Percentiles rank a stretch among this genome's conserved stretches.
phyloP scores from a whole-genome alignment of 495 filamentous ascomycete species.

The Terfezia boudieri region DNA sequence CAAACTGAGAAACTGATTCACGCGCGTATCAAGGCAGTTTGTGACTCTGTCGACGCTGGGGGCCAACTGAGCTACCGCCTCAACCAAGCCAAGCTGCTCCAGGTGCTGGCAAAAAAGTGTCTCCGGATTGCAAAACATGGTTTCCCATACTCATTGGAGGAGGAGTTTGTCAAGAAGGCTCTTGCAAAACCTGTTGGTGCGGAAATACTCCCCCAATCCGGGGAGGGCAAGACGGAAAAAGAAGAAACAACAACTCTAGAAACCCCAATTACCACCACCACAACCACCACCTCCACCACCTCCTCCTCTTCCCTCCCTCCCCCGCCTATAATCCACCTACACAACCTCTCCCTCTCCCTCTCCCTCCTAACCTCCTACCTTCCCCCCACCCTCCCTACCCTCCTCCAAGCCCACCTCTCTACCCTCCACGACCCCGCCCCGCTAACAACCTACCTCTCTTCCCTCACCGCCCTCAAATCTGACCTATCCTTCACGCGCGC shows the following conservation, averaged over 20 bases:
- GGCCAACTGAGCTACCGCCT: conserved; percentile 66
- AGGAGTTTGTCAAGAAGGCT: conserved; percentile 54
- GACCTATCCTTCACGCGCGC: conserved; percentile 46
- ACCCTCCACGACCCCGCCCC: conserved; percentile 42
- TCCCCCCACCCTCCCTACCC: conserved; percentile 26
- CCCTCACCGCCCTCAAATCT: conserved; percentile 38
- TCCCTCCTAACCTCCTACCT: conserved; percentile 61
- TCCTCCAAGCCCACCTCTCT: conserved; percentile 24
- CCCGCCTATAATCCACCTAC: conserved; percentile 31
- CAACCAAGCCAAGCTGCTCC: conserved; percentile 43
- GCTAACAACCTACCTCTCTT: conserved; percentile 41
- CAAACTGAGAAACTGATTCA: conserved; percentile 21
- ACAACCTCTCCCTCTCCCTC: conserved; percentile 51
- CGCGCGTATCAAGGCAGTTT: conserved; percentile 37
- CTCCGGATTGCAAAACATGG: conserved; percentile 34
- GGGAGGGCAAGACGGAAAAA: conserved; percentile 54
- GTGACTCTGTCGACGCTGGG: conserved; percentile 58
- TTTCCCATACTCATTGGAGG: conserved; percentile 63
- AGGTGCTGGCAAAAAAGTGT: conserved; percentile 47
- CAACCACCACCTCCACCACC: conserved; percentile 16
- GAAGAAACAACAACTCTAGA: conserved; percentile 17
- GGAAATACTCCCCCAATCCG: conserved; percentile 39
- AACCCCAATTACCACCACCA: conserved; percentile 17
- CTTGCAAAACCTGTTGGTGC: conserved; percentile 39
- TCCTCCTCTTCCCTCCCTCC: conserved; percentile 20